Evolutionary conservation across 305 asterid genomes (phyloP), one percentile per base, ranked within the genome.

Genomic region (Fraxinus floribunda): DNA sequence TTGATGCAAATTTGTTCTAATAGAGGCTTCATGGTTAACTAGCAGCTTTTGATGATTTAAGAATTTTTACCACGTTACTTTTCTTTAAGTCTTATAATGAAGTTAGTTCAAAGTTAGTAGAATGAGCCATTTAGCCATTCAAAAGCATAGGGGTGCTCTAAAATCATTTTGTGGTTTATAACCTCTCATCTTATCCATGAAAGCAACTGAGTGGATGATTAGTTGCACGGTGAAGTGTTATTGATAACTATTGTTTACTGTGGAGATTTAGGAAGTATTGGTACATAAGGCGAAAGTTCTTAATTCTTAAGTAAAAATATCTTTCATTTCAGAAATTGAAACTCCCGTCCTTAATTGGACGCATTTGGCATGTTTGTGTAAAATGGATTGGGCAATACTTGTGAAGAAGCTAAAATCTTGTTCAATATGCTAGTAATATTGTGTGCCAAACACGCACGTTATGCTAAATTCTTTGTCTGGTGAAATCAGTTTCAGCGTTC

Each of bases 21-120:
- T 68, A 68, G 20, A n/a, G n/a, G 75, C 75, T 30, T 68, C 75
- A n/a, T 52, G 64, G 64, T 52, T 52, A n/a, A 52, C 64, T 52
- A 52, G 3, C 24, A 16, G 3, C 11, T 60, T 60, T 60, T 68
- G 20, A 29, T 29, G 38, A 68, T 26, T 11, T 9, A 29, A 13
- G 20, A 68, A 26, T 29, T 16, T 68, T 68, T 66, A 24, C 8
- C 16, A 10, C n/a, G 26, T 66, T 24, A 26, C 36, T 66, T 66
- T 30, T 30, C 32, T 60, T 6, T 7, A 60, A 2, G 1, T 60
- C 70, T 57, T 57, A 60, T 18, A 60, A 60, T 18, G 15, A 60
- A n/a, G 70, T 60, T 60, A 66, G 32, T 24, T 26, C 73, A 13
- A 26, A 66, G 36, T 29, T 66, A 66, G n/a, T 66, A 24, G n/a